Percentiles rank a stretch among this genome's conserved stretches.
These are phyloP conservation scores for Cyclaneusma minus DNA, from an alignment of 2,329 filamentous ascomycete species.

Conservation along the genomic window DNA sequence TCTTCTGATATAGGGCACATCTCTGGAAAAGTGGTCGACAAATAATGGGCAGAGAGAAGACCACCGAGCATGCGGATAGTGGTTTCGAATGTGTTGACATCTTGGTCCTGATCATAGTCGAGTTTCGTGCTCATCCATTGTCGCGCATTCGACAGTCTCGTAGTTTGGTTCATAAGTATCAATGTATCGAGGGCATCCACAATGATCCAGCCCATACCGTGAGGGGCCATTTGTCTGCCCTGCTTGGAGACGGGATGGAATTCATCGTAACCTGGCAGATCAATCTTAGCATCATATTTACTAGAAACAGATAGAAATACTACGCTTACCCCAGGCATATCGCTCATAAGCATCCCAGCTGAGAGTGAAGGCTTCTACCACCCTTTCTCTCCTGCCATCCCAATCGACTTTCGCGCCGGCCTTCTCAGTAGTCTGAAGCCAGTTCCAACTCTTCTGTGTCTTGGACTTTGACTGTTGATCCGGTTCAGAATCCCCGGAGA, in stretches of 20 bases:
- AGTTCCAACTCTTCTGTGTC: slow-evolving; percentile 35
- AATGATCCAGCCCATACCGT: slow-evolving; percentile 95
- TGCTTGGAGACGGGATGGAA: slow-evolving; percentile 71
- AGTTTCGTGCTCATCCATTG: slow-evolving; percentile 76
- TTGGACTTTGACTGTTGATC: too few relatives aligned
- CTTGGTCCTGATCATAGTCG: slow-evolving; percentile 80
- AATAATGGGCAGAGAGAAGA: slow-evolving; percentile 81
- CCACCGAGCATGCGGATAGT: slow-evolving; percentile 96
- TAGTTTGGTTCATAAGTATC: slow-evolving; percentile 96
- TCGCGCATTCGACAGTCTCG: slow-evolving; percentile 65
- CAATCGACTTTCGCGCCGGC: slow-evolving; percentile 43
- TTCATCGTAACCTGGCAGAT: slow-evolving; percentile 55
- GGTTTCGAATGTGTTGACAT: slow-evolving; percentile 95
- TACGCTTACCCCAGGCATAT: slow-evolving; percentile 74
- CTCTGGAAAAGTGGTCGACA: slow-evolving; percentile 71
- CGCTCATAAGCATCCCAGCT: slow-evolving; percentile 90
- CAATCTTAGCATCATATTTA: slow-evolving; percentile 12
- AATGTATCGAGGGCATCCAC: slow-evolving; percentile 90
- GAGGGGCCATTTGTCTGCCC: slow-evolving; percentile 69
- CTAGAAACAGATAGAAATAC: slow-evolving; percentile 3
- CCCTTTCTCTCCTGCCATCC: slow-evolving; percentile 60
- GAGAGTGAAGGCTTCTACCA: slow-evolving; percentile 77
- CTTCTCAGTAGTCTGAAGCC: slow-evolving; percentile 36
- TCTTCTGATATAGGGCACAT: slow-evolving; percentile 61
- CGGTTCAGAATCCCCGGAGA: slow-evolving; percentile 22